A percentile compares a stretch with the other conserved stretches of the same genome.
These are phyloP conservation scores for Royoungia palumana DNA, from an alignment of 768 basidiomycete genomes.

Conservation along the genomic window DNA sequence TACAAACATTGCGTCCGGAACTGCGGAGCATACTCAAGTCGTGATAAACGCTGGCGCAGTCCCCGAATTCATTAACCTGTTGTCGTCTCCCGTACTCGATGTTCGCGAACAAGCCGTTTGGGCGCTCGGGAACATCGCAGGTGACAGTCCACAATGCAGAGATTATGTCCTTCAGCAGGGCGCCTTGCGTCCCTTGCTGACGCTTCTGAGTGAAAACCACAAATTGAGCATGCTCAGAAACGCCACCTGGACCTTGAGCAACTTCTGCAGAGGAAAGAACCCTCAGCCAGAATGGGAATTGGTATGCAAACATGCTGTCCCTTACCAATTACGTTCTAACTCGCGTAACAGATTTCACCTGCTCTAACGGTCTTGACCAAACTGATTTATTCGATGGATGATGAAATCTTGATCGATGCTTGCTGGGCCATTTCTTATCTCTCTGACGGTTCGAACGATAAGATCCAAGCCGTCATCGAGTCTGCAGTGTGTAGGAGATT, in stretches of 20 bases:
- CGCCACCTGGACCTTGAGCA: slow-evolving; percentile 98
- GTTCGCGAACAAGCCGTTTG: slow-evolving; percentile 99
- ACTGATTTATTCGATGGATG: slow-evolving; percentile 97
- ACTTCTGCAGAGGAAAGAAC: slow-evolving; percentile 97
- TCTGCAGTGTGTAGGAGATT: slow-evolving; percentile 96
- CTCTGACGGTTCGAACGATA: slow-evolving; percentile 98
- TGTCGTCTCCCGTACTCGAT: slow-evolving; percentile 92
- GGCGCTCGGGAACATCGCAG: slow-evolving; percentile 99
- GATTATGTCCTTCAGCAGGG: slow-evolving; percentile 95
- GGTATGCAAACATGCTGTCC: slow-evolving; percentile 45
- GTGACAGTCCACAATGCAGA: slow-evolving; percentile 95
- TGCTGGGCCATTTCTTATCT: slow-evolving; percentile 99
- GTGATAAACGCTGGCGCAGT: slow-evolving; percentile 95
- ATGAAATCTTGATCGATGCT: slow-evolving; percentile 98
- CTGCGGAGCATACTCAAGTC: slow-evolving; percentile 96
- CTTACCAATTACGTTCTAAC: slow-evolving; percentile 13
- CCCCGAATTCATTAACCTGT: slow-evolving; percentile 93
- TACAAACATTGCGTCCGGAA: slow-evolving; percentile 97
- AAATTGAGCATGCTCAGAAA: slow-evolving; percentile 98
- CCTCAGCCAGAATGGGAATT: slow-evolving; percentile 98
- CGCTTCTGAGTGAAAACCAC: slow-evolving; percentile 91
- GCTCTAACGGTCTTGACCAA: slow-evolving; percentile 96
- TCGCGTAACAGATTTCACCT: slow-evolving; percentile 78
- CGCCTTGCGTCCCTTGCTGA: slow-evolving; percentile 87
- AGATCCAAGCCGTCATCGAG: slow-evolving; percentile 99